These are phyloP conservation scores for Fusarium bulbicola DNA, from an alignment of 2,329 filamentous ascomycete genomes.

Conservation along the genomic window DNA sequence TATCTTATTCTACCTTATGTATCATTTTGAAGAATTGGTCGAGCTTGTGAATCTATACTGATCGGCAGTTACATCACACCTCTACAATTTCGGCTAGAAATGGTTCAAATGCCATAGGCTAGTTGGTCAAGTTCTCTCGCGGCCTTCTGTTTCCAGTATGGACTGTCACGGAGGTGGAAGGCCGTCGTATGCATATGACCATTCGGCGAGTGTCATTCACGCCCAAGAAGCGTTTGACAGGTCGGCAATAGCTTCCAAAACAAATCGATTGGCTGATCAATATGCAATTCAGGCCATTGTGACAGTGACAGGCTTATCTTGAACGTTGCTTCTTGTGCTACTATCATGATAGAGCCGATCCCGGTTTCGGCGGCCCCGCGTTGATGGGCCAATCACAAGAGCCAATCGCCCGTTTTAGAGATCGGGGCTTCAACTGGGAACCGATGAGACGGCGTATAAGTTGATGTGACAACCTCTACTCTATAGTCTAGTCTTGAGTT, in stretches of 20 bases:
- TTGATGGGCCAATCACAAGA: conserved; percentile 16
- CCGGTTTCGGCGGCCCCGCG: conserved; percentile 18
- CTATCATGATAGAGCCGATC: background rate
- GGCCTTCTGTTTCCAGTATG: conserved; percentile 26
- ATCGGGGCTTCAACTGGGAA: conserved; percentile 28
- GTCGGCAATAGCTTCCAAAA: background rate
- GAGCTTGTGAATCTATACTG: background rate
- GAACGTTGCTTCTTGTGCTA: background rate
- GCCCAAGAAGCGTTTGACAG: conserved; percentile 10
- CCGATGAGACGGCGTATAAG: conserved; percentile 15
- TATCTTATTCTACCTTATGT: background rate
- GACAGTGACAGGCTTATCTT: conserved; percentile 10
- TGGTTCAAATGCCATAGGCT: background rate
- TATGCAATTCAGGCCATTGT: background rate
- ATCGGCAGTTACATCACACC: background rate
- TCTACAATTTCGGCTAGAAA: background rate
- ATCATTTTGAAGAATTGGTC: background rate
- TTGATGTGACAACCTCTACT: conserved; percentile 10
- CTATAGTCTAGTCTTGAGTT: background rate
- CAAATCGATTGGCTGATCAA: conserved; percentile 1
- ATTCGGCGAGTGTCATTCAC: conserved; percentile 22
- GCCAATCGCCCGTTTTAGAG: background rate
- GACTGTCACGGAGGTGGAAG: conserved; percentile 11
- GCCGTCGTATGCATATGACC: background rate
- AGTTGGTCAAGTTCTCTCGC: conserved; percentile 7